A percentile compares a stretch with the other conserved stretches of the same genome.
Conservation (phyloP, 441 rosid species). For the Arabidopsis lyrata region DNA sequence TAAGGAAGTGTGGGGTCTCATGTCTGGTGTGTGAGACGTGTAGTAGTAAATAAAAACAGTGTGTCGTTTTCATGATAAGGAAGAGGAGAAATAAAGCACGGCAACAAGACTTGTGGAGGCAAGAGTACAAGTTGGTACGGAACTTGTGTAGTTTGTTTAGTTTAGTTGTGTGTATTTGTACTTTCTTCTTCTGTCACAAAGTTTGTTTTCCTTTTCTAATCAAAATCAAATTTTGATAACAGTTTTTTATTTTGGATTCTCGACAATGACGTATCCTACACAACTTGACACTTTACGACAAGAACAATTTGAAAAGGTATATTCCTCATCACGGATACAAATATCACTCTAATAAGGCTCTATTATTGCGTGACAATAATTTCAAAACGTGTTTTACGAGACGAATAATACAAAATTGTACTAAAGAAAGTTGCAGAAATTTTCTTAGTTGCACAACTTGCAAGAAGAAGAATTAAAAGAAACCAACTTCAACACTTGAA, state of each 20-base stretch:
- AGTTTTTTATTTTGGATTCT: slow-evolving; percentile 3
- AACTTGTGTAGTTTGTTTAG: slow-evolving; percentile 3
- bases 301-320: background rate
- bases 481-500: background rate
- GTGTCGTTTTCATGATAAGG: slow-evolving; percentile 30
- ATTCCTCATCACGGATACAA: slow-evolving; percentile 8
- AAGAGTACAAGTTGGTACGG: slow-evolving; percentile 44
- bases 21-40: slow-evolving; percentile 20
- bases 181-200: slow-evolving; percentile 17
- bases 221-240: slow-evolving; percentile 15
- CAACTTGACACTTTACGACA: slow-evolving; percentile 23
- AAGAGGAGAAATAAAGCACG: slow-evolving; percentile 37
- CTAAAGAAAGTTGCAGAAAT: background rate
- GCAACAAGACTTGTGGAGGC: slow-evolving; percentile 13
- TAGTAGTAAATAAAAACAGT: slow-evolving; percentile 12
- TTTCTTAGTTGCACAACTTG: slow-evolving; percentile 16
- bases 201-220: slow-evolving; percentile 9
- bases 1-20: slow-evolving; percentile 25
- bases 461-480: background rate
- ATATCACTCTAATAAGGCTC: background rate
- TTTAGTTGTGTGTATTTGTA: background rate
- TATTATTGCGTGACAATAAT: background rate
- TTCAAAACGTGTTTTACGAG: slow-evolving; percentile 28
- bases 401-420: background rate
- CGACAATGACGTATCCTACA: slow-evolving; percentile 15